Evolutionary conservation across 768 basidiomycete species (phyloP).

Genomic region (Trametes gibbosa): DNA sequence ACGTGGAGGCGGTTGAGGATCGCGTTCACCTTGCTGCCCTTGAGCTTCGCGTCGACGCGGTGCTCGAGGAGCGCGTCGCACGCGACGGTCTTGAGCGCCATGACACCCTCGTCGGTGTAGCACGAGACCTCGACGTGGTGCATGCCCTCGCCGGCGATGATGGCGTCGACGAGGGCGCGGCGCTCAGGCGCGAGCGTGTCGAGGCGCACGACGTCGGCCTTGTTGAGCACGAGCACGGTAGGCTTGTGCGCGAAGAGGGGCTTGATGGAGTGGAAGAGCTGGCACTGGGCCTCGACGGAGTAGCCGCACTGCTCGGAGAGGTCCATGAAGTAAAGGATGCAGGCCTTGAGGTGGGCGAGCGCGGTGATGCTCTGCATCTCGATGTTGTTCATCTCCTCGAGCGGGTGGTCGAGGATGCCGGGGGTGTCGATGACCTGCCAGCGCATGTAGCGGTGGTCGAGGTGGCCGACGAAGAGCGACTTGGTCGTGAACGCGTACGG

Average conservation of each 20-base stretch:
- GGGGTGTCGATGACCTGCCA: slow-evolving; percentile 99
- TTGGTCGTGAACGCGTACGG: slow-evolving; percentile 99
- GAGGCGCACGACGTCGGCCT: slow-evolving; percentile 89
- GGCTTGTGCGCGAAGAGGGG: slow-evolving; percentile 95
- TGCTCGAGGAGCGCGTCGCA: slow-evolving; percentile 95
- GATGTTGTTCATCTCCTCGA: slow-evolving; percentile 99
- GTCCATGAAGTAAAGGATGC: slow-evolving; percentile 98
- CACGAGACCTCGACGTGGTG: slow-evolving; percentile 85
- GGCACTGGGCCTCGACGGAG: slow-evolving; percentile 96
- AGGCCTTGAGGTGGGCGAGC: slow-evolving; percentile 91
- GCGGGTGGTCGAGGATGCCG: slow-evolving; percentile 94
- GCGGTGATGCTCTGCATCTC: slow-evolving; percentile 99
- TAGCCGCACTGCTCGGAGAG: slow-evolving; percentile 98
- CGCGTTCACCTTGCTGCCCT: slow-evolving; percentile 88
- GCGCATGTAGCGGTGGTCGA: slow-evolving; percentile 98
- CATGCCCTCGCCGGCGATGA: slow-evolving; percentile 72
- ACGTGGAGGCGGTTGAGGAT: slow-evolving; percentile 96
- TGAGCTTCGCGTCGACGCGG: slow-evolving; percentile 91
- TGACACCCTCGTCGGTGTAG: slow-evolving; percentile 96
- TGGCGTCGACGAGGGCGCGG: slow-evolving; percentile 81
- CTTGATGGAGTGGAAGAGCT: slow-evolving; percentile 99
- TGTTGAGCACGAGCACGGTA: slow-evolving; percentile 93
- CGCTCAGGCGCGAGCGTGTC: slow-evolving; percentile 79
- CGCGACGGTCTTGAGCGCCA: slow-evolving; percentile 92
- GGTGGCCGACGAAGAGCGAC: slow-evolving; percentile 95